Conservation (phyloP, 2,329 filamentous ascomycete species). For the Monascus ruber region DNA sequence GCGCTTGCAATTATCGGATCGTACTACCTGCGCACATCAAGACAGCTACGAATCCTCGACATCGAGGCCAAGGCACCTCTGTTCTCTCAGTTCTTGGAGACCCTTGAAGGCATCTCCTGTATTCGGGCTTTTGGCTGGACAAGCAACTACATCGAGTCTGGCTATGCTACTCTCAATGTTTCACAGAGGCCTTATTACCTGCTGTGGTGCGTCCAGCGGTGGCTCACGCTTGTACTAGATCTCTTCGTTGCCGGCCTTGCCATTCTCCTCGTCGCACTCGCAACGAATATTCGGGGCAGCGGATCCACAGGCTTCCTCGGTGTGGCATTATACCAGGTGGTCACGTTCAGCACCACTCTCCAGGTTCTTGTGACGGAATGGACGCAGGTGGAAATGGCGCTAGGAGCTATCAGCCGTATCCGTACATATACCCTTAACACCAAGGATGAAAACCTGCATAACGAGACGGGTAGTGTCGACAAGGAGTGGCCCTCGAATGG, state of each 20-base stretch:
- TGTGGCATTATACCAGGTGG: constrained; percentile 12
- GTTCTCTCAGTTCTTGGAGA: constrained; percentile 43
- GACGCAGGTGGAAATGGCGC: constrained; percentile 11
- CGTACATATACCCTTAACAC: constrained; percentile 35
- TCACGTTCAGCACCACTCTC: constrained; percentile 11
- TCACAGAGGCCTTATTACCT: constrained; percentile 36
- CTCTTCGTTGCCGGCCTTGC: constrained; percentile 14
- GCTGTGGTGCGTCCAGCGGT: constrained; percentile 35
- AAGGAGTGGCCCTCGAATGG: constrained; percentile 27
- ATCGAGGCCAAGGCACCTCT: constrained; percentile 40
- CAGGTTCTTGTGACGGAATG: constrained; percentile 8
- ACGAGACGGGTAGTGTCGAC: constrained; percentile 22
- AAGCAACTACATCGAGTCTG: constrained; percentile 26
- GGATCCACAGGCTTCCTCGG: constrained; percentile 7
- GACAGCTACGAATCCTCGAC: constrained; percentile 41
- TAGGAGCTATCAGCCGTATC: constrained; percentile 21
- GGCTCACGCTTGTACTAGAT: constrained; percentile 18
- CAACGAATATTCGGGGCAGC: constrained; percentile 8
- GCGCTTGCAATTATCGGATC: constrained; percentile 33
- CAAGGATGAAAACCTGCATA: constrained; percentile 26
- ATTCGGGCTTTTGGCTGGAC: constrained; percentile 44
- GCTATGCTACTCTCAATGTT: constrained; percentile 25
- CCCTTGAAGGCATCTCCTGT: constrained; percentile 36
- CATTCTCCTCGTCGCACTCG: constrained; percentile 10
- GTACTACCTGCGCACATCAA: constrained; percentile 39